Evolutionary conservation across 441 rosid species (phyloP), one percentile per base, ranked within the genome.

Genomic region (Daphne laureola): DNA sequence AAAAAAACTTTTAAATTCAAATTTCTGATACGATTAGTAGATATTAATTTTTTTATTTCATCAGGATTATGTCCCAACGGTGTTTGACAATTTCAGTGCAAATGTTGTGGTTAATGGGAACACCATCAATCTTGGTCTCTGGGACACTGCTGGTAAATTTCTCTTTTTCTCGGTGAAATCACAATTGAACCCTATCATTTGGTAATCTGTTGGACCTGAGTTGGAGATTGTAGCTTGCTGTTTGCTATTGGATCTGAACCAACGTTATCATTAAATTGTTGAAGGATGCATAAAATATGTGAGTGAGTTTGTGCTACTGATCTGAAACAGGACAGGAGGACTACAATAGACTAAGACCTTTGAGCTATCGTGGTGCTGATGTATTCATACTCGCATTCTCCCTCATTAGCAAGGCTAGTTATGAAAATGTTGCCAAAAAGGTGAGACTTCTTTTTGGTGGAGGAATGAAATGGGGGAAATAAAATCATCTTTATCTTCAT

Each of bases 1-100:
- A n/a, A n/a, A n/a, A n/a, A n/a, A n/a, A n/a, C n/a, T n/a, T n/a
- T n/a, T n/a, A n/a, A n/a, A n/a, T n/a, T n/a, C n/a, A n/a, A n/a
- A n/a, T n/a, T n/a, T n/a, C n/a, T n/a, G n/a, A n/a, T n/a, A n/a
- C n/a, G n/a, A n/a, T n/a, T n/a, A n/a, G n/a, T n/a, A n/a, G n/a
- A n/a, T n/a, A n/a, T n/a, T n/a, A n/a, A n/a, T n/a, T n/a, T n/a
- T n/a, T n/a, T n/a, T n/a, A n/a, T n/a, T n/a, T 21, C 25, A 21
- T 4, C 83, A 81, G 87, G 87, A 81, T 31, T 81, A 81, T 53
- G 81, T 81, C 14, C 83, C 83, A 2, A 81, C 87, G 42, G 87
- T 81, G 7, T 81, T 78, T 13, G 87, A 78, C 57, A 81, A 81
- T 60, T 81, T 81, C 63, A 81, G 87, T 41, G 87, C 87, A 2